These are phyloP conservation scores for Onygenales sp. DNA, from an alignment of 2,329 filamentous ascomycete species.

Conservation along the genomic window DNA sequence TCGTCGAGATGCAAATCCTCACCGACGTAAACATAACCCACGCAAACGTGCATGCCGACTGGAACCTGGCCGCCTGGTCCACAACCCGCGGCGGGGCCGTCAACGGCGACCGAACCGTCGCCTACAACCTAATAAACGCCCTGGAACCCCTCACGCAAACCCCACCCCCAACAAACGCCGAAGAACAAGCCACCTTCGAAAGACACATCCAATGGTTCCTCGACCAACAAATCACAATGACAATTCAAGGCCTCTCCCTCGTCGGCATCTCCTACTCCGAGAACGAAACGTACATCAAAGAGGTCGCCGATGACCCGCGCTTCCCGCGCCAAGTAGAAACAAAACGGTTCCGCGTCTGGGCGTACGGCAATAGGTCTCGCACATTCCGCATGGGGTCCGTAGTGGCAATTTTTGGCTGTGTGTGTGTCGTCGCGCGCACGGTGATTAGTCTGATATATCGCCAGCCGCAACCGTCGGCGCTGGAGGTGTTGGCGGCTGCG, in stretches of 20 bases:
- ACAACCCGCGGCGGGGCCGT: conserved; percentile 3
- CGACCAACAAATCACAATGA: background rate
- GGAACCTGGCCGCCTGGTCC: conserved; percentile 19
- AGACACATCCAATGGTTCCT: background rate
- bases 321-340: background rate
- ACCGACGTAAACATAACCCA: background rate
- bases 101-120: background rate
- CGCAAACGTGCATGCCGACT: conserved; percentile 15
- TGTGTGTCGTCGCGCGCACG: background rate
- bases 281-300: background rate
- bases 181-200: background rate
- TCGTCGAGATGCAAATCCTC: conserved; percentile 9
- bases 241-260: background rate
- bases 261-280: background rate
- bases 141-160: background rate
- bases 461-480: background rate
- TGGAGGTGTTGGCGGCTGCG: background rate
- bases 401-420: background rate
- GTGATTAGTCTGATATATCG: background rate
- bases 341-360: background rate
- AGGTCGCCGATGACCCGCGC: background rate
- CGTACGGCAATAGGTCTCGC: background rate
- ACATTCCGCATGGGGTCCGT: background rate
- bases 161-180: background rate
- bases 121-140: background rate